Percentiles rank a stretch among this genome's conserved stretches.
phyloP scores from a whole-genome alignment of 2,329 filamentous ascomycete genomes.

The Diplodia sapinea region DNA sequence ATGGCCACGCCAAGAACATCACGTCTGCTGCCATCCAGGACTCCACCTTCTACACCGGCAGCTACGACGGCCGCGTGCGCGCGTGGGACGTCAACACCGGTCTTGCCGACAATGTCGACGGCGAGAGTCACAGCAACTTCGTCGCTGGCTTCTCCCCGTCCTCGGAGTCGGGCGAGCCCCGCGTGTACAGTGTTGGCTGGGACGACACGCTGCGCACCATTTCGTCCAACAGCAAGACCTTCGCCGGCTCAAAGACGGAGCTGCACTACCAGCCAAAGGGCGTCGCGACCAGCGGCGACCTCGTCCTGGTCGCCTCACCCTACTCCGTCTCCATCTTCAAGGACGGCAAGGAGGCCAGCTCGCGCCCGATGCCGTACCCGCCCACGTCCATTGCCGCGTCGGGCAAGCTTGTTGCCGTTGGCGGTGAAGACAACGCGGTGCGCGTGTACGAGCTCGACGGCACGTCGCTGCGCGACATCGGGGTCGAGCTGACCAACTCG shows the following conservation, averaged over 20 bases:
- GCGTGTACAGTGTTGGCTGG: conserved; percentile 89
- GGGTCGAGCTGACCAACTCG: conserved; percentile 67
- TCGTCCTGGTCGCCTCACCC: conserved; percentile 58
- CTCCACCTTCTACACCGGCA: conserved; percentile 82
- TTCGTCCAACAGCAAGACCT: conserved; percentile 75
- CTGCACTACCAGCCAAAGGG: conserved; percentile 83
- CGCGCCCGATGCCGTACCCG: conserved; percentile 65
- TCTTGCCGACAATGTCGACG: conserved; percentile 72
- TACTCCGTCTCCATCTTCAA: conserved; percentile 53
- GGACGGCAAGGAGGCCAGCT: conserved; percentile 64
- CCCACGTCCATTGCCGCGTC: conserved; percentile 73
- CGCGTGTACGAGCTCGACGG: conserved; percentile 72
- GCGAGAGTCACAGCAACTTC: conserved; percentile 83
- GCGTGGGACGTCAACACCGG: conserved; percentile 81
- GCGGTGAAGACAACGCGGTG: conserved; percentile 74
- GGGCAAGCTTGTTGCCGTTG: conserved; percentile 72
- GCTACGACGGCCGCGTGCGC: conserved; percentile 86
- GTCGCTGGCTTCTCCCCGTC: conserved; percentile 73
- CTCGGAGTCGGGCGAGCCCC: conserved; percentile 47
- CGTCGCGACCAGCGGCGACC: conserved; percentile 61
- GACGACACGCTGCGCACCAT: conserved; percentile 86
- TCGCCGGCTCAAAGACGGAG: conserved; percentile 70
- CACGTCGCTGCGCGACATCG: conserved; percentile 57
- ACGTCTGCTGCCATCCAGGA: conserved; percentile 72
- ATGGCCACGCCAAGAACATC: conserved; percentile 90